A percentile compares a stretch with the other conserved stretches of the same genome.
These are phyloP conservation scores for Magnolia changhungtana DNA, from an alignment of 164 flowering plant genomes.

Conservation along the genomic window DNA sequence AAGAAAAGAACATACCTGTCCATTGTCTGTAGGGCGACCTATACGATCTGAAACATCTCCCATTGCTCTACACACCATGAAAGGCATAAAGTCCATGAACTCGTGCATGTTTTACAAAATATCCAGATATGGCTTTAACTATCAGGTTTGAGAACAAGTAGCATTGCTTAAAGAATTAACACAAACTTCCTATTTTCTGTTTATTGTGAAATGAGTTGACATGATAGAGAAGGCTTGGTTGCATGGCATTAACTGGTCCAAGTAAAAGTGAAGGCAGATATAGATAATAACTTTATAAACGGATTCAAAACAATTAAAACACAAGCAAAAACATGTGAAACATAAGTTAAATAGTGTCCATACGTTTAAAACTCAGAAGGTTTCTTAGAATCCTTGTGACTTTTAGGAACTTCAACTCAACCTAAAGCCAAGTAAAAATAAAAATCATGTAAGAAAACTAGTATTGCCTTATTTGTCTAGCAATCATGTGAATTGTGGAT, in stretches of 20 bases:
- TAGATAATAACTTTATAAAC: too few species aligned
- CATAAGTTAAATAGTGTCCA: too few species aligned
- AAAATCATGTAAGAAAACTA: too few species aligned
- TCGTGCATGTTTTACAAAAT: not conserved
- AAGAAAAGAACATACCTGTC: conserved; percentile 57
- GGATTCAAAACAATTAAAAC: too few species aligned
- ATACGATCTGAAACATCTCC: conserved; percentile 99
- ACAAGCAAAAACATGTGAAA: too few species aligned
- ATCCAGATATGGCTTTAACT: not conserved
- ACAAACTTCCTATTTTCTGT: not conserved
- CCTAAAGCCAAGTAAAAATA: too few species aligned
- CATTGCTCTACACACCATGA: conserved; percentile 57
- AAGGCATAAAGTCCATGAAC: conserved; percentile 2
- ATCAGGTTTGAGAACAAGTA: not conserved
- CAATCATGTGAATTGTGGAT: too few species aligned
- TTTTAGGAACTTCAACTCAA: too few species aligned
- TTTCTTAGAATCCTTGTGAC: too few species aligned
- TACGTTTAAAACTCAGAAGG: too few species aligned
- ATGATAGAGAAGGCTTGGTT: not conserved
- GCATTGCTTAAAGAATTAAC: not conserved
- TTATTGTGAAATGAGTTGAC: not conserved
- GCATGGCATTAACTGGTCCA: not conserved
- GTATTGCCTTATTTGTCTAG: too few species aligned
- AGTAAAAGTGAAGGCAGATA: too few species aligned
- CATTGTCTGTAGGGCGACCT: conserved; percentile 97